Evolutionary conservation across 2,329 filamentous ascomycete species (phyloP).

Genomic region (Fusarium caatingaense): DNA sequence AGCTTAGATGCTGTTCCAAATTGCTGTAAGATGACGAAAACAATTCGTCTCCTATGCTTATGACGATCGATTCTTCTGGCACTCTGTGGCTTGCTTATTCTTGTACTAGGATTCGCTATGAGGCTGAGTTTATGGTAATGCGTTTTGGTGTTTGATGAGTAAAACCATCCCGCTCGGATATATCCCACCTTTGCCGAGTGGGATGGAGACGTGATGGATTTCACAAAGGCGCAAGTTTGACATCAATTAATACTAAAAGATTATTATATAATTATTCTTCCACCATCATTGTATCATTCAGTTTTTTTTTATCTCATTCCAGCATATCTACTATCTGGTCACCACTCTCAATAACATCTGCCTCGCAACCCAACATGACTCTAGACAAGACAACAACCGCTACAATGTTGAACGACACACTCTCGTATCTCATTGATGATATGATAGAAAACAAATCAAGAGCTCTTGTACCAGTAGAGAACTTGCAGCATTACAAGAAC

Average conservation of each 20-base stretch:
- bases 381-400: too few relatives aligned
- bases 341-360: too few relatives aligned
- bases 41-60: too few relatives aligned
- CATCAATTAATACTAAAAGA: not conserved
- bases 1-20: too few relatives aligned
- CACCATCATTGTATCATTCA: not conserved
- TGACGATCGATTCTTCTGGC: too few relatives aligned
- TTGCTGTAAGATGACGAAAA: too few relatives aligned
- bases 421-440: conserved; percentile 26
- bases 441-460: not conserved
- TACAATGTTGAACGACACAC: conserved; percentile 11
- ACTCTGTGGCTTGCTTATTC: not conserved
- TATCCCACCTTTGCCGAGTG: conserved; percentile 23
- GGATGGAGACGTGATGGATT: conserved; percentile 3
- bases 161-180: not conserved
- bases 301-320: too few relatives aligned
- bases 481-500: conserved; percentile 20
- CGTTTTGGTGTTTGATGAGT: not conserved
- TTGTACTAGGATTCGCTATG: not conserved
- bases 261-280: not conserved
- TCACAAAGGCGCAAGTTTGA: conserved; percentile 1
- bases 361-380: not conserved
- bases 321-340: too few relatives aligned
- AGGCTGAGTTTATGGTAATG: not conserved
- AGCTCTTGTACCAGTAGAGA: not conserved